Conservation (phyloP, 2,329 filamentous ascomycete species). For the Diaporthe sp. region DNA sequence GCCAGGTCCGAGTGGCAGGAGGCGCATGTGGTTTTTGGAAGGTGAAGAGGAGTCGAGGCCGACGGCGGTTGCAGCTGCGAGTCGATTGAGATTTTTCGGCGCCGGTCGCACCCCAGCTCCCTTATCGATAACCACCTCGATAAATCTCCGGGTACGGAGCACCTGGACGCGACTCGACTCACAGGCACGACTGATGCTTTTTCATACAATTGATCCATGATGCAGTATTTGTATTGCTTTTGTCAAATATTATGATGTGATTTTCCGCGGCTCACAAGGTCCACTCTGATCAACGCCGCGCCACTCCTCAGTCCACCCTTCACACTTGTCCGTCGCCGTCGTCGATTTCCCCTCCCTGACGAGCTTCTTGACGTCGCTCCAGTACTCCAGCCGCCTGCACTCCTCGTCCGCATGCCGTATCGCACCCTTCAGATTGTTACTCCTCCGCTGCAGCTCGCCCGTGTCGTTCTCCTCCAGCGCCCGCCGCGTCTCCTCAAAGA, state of each 20-base stretch:
- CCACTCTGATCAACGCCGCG: constrained; percentile 65
- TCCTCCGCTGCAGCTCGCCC: constrained; percentile 52
- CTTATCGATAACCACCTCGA: constrained; percentile 29
- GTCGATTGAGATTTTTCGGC: constrained; percentile 14
- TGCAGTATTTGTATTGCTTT: constrained; percentile 4
- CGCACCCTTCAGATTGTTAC: constrained; percentile 78
- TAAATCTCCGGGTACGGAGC: not conserved
- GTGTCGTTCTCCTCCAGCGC: constrained; percentile 58
- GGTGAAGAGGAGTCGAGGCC: not conserved
- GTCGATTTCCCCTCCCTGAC: constrained; percentile 62
- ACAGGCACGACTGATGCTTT: not conserved
- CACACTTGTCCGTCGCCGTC: constrained; percentile 53
- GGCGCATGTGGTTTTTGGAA: constrained; percentile 10
- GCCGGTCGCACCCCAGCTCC: not conserved
- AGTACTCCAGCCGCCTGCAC: constrained; percentile 84
- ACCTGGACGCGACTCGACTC: not conserved
- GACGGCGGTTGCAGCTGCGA: not conserved
- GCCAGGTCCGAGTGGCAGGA: constrained; percentile 15
- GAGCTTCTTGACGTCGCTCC: constrained; percentile 84
- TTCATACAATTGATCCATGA: not conserved
- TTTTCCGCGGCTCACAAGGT: constrained; percentile 49
- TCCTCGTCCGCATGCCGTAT: constrained; percentile 82
- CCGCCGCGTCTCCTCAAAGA: constrained; percentile 65
- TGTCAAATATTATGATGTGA: constrained; percentile 33
- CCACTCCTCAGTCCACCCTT: constrained; percentile 59